Conservation (phyloP, 2,329 filamentous ascomycete genomes). For the Chalaropsis ovoidea region DNA sequence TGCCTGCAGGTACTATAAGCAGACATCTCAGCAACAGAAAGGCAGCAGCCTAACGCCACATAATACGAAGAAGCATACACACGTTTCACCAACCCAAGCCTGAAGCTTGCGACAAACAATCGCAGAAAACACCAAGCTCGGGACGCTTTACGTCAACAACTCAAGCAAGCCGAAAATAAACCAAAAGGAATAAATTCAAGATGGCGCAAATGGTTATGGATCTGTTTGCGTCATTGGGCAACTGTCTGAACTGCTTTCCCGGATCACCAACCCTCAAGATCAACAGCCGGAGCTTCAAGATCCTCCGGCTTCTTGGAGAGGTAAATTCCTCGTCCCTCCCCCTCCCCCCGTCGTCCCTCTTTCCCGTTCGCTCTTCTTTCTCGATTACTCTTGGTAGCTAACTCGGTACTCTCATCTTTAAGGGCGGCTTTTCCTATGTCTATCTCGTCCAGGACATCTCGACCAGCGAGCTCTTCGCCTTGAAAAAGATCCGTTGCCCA, state of each 20-base stretch:
- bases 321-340: slow-evolving; percentile 36
- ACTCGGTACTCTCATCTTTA: not conserved
- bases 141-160: not conserved
- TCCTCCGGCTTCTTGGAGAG: slow-evolving; percentile 85
- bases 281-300: slow-evolving; percentile 91
- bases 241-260: slow-evolving; percentile 94
- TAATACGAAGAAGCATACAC: not conserved
- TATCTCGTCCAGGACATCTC: slow-evolving; percentile 92
- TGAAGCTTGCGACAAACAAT: not conserved
- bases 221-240: slow-evolving; percentile 80
- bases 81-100: not conserved
- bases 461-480: slow-evolving; percentile 74
- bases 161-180: not conserved
- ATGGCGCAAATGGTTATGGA: slow-evolving; percentile 85
- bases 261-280: slow-evolving; percentile 89
- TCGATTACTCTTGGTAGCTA: not conserved
- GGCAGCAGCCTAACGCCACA: not conserved
- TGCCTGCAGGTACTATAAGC: not conserved
- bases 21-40: not conserved
- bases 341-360: not conserved
- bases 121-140: not conserved
- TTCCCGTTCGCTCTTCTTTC: slow-evolving; percentile 22
- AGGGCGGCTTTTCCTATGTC: slow-evolving; percentile 97
- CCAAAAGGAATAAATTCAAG: slow-evolving; percentile 22
- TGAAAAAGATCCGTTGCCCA: slow-evolving; percentile 98